Evolutionary conservation across 2,329 filamentous ascomycete genomes (phyloP), one percentile per base, ranked within the genome.

Genomic region (Botryosphaeria dothidea): DNA sequence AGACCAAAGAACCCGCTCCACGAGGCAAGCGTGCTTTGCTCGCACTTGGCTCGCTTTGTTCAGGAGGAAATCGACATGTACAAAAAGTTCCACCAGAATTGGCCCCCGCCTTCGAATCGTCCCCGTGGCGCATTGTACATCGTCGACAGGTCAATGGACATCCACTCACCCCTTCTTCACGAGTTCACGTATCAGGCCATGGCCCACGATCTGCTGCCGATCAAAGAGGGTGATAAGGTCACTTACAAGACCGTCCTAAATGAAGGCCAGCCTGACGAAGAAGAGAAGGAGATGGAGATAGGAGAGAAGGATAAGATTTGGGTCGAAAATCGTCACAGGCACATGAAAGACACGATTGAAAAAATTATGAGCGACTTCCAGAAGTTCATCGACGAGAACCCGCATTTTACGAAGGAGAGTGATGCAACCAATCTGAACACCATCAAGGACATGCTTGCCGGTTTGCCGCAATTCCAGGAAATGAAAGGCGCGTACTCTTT

Each of bases 141-240:
- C 67, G 92, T 93, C 1, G 95, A 98, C 76, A 87, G 95, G 67
- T 92, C 93, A 7, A 95, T 99, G 90, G 95, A 99, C 76, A 79
- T 97, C 3, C 88, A 90, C 80, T 89, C 94, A 0, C 95, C 95
- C 1, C 80, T 98, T 11, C 75, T 98, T 3, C 95, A 99, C 78
- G 95, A 99, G 73, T 97, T 99, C 75, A 97, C 95, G 13, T 99
- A 98, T 76, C 95, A 99, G 78, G 93, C 95, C 58, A 98, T 99
- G 94, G 94, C 92, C 3, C 92, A 97, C 77, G 95, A 99, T 74
- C 82, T 99, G 8, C 81, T 99, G 31, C 90, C 91, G 0, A 92
- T 99, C 73, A 89, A 91, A 71, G 95, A 98, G 62, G 90, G 87
- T 25, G 93, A 97, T 69, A 97, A 95, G 76, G 86, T 96, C 9